A percentile compares a stretch with the other conserved stretches of the same genome.
These are phyloP conservation scores for Emergomyces orientalis DNA, from an alignment of 2,329 filamentous ascomycete genomes.

Conservation along the genomic window DNA sequence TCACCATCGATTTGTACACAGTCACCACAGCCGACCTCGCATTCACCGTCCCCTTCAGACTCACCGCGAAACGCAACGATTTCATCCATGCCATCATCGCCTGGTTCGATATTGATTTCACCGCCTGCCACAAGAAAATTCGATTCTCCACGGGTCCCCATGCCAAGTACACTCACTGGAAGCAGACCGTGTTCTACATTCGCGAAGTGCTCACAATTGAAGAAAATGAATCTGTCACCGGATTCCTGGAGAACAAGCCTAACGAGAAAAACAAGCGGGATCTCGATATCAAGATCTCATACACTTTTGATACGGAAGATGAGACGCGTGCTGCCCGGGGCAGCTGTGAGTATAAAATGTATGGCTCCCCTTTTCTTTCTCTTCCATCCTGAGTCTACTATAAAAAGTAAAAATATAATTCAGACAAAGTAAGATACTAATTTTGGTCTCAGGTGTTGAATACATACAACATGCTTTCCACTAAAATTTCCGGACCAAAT, in stretches of 20 bases:
- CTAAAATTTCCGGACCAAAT: conserved; percentile 17
- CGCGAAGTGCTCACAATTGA: conserved; percentile 87
- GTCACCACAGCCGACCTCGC: conserved; percentile 74
- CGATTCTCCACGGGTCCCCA: conserved; percentile 94
- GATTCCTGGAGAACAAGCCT: conserved; percentile 69
- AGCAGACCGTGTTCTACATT: conserved; percentile 98
- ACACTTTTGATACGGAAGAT: conserved; percentile 71
- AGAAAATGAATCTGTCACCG: conserved; percentile 68
- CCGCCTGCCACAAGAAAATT: conserved; percentile 95
- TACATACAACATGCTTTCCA: neutral
- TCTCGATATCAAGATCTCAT: conserved; percentile 80
- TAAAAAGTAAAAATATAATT: neutral
- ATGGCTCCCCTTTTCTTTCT: conserved; percentile 1
- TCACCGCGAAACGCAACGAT: conserved; percentile 74
- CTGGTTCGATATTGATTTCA: conserved; percentile 99
- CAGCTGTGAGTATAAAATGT: conserved; percentile 67
- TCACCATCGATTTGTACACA: conserved; percentile 88
- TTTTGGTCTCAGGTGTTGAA: conserved; percentile 20
- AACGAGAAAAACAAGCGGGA: conserved; percentile 93
- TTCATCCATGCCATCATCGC: conserved; percentile 94
- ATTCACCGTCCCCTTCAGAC: conserved; percentile 69
- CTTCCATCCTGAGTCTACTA: neutral
- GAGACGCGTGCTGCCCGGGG: conserved; percentile 59
- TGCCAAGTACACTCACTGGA: conserved; percentile 99
- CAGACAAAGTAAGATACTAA: conserved; percentile 19